These are phyloP conservation scores for Trichoderma polysporum DNA, from an alignment of 2,329 filamentous ascomycete species.

Conservation along the genomic window DNA sequence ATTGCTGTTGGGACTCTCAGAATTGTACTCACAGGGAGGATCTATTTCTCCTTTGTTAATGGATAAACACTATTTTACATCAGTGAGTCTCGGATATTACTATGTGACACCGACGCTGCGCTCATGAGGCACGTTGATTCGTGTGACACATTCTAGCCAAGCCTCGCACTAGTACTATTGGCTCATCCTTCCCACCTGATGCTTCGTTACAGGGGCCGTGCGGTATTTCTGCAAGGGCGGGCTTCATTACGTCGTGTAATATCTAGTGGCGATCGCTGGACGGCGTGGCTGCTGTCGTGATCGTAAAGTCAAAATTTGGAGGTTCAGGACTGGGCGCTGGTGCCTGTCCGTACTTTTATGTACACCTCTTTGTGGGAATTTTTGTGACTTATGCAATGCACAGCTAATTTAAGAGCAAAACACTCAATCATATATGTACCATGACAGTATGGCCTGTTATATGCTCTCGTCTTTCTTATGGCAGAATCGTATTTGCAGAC, in stretches of 20 bases:
- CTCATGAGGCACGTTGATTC: background rate
- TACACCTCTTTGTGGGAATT: background rate
- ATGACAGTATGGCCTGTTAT: background rate
- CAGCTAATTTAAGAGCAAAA: background rate
- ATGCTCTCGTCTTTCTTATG: background rate
- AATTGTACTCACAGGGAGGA: background rate
- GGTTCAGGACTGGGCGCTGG: background rate
- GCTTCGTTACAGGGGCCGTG: background rate
- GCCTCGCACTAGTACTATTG: background rate
- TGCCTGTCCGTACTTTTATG: background rate
- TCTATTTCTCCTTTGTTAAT: background rate
- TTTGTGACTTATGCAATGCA: background rate
- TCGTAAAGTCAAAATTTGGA: background rate
- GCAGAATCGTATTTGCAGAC: too few species aligned
- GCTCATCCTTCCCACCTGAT: background rate
- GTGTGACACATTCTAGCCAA: background rate
- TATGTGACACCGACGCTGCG: background rate
- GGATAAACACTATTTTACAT: too few species aligned
- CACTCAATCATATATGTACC: too few species aligned
- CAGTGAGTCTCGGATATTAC: background rate
- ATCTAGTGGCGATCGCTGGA: background rate
- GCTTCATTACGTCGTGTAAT: background rate
- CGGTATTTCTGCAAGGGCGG: background rate
- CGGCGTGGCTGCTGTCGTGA: background rate
- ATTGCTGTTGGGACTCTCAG: background rate